Evolutionary conservation across 2,329 filamentous ascomycete genomes (phyloP), one percentile per base, ranked within the genome.

Genomic region (Onygena corvina): DNA sequence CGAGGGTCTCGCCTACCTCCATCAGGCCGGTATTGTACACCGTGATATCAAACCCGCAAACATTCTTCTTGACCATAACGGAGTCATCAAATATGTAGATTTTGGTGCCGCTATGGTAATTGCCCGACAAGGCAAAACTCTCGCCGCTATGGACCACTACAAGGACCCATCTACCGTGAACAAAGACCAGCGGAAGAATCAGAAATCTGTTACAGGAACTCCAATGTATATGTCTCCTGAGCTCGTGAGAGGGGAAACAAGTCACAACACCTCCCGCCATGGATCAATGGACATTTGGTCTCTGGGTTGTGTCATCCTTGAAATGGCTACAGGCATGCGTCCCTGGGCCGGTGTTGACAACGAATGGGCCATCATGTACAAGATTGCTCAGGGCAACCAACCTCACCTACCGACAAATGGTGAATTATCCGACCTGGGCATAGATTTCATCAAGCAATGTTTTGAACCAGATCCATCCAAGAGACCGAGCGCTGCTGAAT

Each of bases 171-270:
- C 30, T 18, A 46, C 47, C 20, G 50, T 40, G 11, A 45, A 58
- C 7, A 61, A 62, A 36, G 42, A 45, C 9, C 60, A 64, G 29
- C 62, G 64, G 48, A 68, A 67, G 48, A 77, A 83, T 45, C 89
- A 94, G 67, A 84, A 88, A 62, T 92, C 86, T 30, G 95, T 96
- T 82, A 94, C 89, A 16, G 92, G 92, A 58, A 98, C 92, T 8
- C 92, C 92, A 2, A 98, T 98, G 92, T 98, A 98, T 74, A 98
- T 98, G 92, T 96, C 92, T 4, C 92, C 92, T 3, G 92, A 98
- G 71, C 87, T 95, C 34, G 96, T 98, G 71, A 93, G 89, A 61
- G 92, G 92, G 50, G 83, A 89, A 56, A 81, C 81, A 63, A 72
- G 81, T 2, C 84, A 84, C 46, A 81, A 67, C 25, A 73, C 81